These are phyloP conservation scores for Pythium aquatile DNA, from an alignment of 352 stramenopile species.

Conservation along the genomic window DNA sequence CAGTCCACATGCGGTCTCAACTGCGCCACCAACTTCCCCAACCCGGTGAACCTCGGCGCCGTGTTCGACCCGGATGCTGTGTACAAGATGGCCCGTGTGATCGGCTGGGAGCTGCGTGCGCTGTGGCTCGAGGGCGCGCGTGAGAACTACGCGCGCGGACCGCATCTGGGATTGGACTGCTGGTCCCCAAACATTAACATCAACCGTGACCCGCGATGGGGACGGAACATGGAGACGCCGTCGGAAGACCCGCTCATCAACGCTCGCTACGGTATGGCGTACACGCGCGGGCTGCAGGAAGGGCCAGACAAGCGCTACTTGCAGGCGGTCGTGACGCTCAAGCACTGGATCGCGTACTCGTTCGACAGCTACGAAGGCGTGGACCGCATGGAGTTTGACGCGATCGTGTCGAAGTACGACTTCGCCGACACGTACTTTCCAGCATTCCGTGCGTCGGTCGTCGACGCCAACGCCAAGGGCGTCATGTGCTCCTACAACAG, in stretches of 20 bases:
- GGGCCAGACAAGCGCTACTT: constrained; percentile 63
- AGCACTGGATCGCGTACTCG: constrained; percentile 94
- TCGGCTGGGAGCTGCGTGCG: constrained; percentile 79
- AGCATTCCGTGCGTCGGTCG: constrained; percentile 81
- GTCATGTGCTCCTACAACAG: constrained; percentile 98
- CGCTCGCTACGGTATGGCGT: constrained; percentile 86
- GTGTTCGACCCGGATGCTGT: constrained; percentile 87
- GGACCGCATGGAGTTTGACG: constrained; percentile 87
- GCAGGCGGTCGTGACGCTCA: constrained; percentile 89
- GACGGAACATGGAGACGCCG: constrained; percentile 91
- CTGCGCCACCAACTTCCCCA: constrained; percentile 90
- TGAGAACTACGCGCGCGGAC: constrained; percentile 60
- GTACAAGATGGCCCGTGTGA: constrained; percentile 83
- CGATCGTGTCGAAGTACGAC: constrained; percentile 88
- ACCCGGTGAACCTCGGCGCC: constrained; percentile 84
- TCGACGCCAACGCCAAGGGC: constrained; percentile 69
- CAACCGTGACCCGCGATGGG: constrained; percentile 93
- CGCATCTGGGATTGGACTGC: constrained; percentile 87
- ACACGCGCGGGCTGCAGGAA: constrained; percentile 89
- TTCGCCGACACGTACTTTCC: constrained; percentile 92
- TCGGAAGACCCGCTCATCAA: constrained; percentile 94
- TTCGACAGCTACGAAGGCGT: constrained; percentile 73
- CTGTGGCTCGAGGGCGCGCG: constrained; percentile 74
- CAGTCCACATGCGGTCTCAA: constrained; percentile 76
- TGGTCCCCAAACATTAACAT: constrained; percentile 97